Base-by-base conservation (phyloP, 2,329 filamentous ascomycete species). In the Monilinia fructigena region DNA sequence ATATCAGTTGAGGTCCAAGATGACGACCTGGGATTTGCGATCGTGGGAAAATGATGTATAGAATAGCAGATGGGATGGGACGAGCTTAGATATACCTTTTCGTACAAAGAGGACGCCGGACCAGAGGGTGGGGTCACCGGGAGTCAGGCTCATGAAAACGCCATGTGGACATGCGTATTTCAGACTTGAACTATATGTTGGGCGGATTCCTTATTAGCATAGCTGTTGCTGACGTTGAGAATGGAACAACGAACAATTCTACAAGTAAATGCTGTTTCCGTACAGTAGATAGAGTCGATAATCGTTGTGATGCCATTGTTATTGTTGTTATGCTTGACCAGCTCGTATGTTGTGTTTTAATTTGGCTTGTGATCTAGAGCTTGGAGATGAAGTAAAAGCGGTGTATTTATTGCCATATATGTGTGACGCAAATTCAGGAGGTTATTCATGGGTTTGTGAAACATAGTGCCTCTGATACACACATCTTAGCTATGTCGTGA, bases 61-160 rank as follows among this genome's bases (percentile, higher is more conserved):
- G 18, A 48, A 48, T 50, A 31, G 47, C 26, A n/a, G 23, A 58
- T 26, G 10, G 60, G 31, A 55, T 42, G 63, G 56, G 48, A 26
- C 55, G 42, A 55, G 10, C 45, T 72, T 48, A 68, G 63, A 66
- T 70, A 71, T 81, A 95, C 94, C 94, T 82, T 91, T 89, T 66
- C 92, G 90, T 69, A 97, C 87, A 76, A 98, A 98, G 38, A 98
- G 82, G 26, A 96, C 90, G n/a, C 92, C 93, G 42, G 89, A 89
- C 94, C 94, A 98, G 59, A 93, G 80, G 20, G 87, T 87, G 23
- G 91, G 87, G 75, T 97, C 89, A 31, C 90, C 90, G 0, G 92
- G 91, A 38, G 90, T 91, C 68, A 97, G 84, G 76, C 86, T 91
- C 78, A 97, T 86, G 79, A 95, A 97, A 69, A 97, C 84, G 63